These are phyloP conservation scores for Microdochium paspali DNA, from an alignment of 2,329 filamentous ascomycete genomes.

Conservation along the genomic window DNA sequence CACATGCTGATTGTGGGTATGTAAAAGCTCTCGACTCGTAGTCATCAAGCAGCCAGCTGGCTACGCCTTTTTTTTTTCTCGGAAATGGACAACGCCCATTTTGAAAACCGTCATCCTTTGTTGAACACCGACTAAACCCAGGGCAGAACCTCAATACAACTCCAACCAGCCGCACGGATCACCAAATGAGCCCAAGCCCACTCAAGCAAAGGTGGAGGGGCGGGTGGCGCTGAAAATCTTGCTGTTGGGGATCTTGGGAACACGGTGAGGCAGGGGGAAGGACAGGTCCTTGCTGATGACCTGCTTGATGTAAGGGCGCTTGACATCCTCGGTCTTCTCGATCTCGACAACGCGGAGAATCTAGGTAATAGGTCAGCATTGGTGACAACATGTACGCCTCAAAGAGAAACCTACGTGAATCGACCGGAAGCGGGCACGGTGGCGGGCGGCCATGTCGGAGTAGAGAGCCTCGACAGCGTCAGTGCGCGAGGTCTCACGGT, in stretches of 20 bases:
- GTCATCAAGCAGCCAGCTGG: constrained; percentile 4
- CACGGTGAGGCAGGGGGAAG: constrained; percentile 97
- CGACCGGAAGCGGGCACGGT: constrained; percentile 95
- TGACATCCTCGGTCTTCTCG: constrained; percentile 88
- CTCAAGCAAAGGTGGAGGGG: constrained; percentile 96
- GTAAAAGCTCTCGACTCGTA: neutral
- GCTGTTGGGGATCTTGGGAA: constrained; percentile 72
- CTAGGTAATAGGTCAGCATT: constrained; percentile 34
- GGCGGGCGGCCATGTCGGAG: constrained; percentile 98
- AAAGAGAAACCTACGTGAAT: constrained; percentile 71
- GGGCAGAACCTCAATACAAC: constrained; percentile 40
- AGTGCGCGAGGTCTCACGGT: constrained; percentile 95
- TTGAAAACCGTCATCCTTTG: constrained; percentile 40
- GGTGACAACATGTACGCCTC: neutral
- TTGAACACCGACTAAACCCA: constrained; percentile 50
- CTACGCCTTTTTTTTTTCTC: constrained; percentile 27
- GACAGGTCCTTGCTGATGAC: constrained; percentile 89
- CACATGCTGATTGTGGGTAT: neutral
- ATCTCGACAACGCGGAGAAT: constrained; percentile 98
- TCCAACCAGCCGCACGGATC: constrained; percentile 20
- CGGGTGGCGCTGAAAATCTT: constrained; percentile 90
- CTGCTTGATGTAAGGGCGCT: constrained; percentile 99
- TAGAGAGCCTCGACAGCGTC: constrained; percentile 95
- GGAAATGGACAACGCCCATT: constrained; percentile 48
- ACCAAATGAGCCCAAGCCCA: constrained; percentile 23